Evolutionary conservation across 345 rosid species (phyloP).

Genomic region (Hibiscus tridactylites): DNA sequence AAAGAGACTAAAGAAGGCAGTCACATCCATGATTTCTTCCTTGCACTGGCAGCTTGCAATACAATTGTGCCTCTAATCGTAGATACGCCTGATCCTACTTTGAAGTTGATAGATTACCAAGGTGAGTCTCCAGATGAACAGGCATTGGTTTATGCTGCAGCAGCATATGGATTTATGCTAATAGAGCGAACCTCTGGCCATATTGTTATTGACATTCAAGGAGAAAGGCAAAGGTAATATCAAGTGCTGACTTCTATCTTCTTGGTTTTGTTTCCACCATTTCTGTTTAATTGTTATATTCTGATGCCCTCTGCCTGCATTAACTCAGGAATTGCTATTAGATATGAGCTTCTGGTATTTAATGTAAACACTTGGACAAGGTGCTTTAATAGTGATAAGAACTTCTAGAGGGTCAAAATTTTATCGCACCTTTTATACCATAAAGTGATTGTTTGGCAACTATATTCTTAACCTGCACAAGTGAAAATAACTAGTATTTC

Average conservation of each 20-base stretch:
- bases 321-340: background rate
- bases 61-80: conserved; percentile 77
- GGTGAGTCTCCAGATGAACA: conserved; percentile 99
- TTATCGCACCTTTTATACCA: background rate
- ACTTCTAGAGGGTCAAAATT: background rate
- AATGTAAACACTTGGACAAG: background rate
- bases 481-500: background rate
- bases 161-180: conserved; percentile 95
- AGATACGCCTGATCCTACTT: conserved; percentile 59
- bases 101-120: conserved; percentile 85
- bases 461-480: background rate
- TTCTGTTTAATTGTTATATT: background rate
- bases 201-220: conserved; percentile 74
- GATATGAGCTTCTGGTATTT: background rate
- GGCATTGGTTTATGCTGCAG: conserved; percentile 95
- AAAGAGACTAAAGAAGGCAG: conserved; percentile 39
- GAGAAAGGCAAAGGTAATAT: conserved; percentile 76
- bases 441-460: background rate
- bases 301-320: background rate
- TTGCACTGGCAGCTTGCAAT: conserved; percentile 97
- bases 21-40: conserved; percentile 69
- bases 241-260: background rate
- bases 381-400: conserved; percentile 1
- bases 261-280: background rate
- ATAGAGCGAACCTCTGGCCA: conserved; percentile 95